phyloP scores from a whole-genome alignment of 768 basidiomycete genomes.

The Auriscalpium microsporum region DNA sequence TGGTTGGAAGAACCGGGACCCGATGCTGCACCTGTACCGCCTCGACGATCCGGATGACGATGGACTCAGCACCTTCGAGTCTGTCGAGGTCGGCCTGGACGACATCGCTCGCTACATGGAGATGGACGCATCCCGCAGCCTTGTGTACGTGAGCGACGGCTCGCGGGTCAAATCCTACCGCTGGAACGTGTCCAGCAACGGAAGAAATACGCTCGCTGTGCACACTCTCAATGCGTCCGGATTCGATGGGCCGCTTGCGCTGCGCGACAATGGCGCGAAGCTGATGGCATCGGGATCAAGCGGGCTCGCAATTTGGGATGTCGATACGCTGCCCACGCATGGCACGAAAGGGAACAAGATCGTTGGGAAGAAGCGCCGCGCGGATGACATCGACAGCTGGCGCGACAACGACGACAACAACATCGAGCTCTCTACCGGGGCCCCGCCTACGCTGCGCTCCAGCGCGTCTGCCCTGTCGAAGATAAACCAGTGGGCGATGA shows the following conservation, averaged over 20 bases:
- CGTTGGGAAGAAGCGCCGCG: conserved; percentile 12
- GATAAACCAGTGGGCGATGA: neutral
- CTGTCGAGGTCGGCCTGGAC: neutral
- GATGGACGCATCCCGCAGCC: conserved; percentile 27
- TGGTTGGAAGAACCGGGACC: neutral
- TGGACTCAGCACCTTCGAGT: neutral
- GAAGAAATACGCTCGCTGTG: conserved; percentile 11
- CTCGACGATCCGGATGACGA: neutral
- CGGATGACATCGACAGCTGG: conserved; percentile 10
- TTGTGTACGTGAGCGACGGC: conserved; percentile 30
- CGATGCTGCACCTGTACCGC: neutral
- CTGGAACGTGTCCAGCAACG: conserved; percentile 15
- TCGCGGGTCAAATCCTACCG: conserved; percentile 31
- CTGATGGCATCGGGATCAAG: conserved; percentile 29
- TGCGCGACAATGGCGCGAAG: conserved; percentile 19
- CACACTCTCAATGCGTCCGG: conserved; percentile 25
- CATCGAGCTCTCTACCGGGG: conserved; percentile 25
- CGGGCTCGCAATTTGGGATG: conserved; percentile 27
- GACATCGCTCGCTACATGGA: neutral
- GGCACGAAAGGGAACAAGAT: conserved; percentile 16
- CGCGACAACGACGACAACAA: conserved; percentile 19
- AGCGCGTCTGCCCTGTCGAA: neutral
- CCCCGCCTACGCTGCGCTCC: conserved; percentile 9
- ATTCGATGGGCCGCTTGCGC: conserved; percentile 23
- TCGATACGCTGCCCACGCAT: conserved; percentile 27